Evolutionary conservation across 768 basidiomycete genomes (phyloP), one percentile per base, ranked within the genome.

Genomic region (Coprinopsis marcescibilis): DNA sequence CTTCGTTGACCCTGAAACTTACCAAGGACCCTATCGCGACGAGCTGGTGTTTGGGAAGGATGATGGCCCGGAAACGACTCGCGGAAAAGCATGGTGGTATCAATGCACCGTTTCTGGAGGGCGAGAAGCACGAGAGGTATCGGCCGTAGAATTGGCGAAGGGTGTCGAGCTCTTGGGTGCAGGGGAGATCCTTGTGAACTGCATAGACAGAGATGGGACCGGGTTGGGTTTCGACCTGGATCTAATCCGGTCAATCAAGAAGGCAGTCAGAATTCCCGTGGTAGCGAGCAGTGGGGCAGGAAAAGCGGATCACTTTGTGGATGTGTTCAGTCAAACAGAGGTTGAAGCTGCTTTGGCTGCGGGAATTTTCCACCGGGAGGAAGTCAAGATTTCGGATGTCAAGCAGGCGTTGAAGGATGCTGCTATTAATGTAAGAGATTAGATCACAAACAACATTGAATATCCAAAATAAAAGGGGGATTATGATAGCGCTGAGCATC

Each of bases 91-190:
- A 34, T 98, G 96, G 93, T 98, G 95, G 96, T 99, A 99, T 65
- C 92, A 94, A 61, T 98, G 96, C 65, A 98, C 96, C 10, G 88
- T 97, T 38, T 88, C 84, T 1, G 95, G 96, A 30, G 96, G 96
- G 12, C 82, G 96, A 24, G 87, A 92, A 61, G 54, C 71, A 19
- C 81, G 92, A 11, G 81, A 80, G 27, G 66, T 99, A 25, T 96
- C 95, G 12, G 95, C 83, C 34, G 80, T 90, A 17, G 83, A 98
- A 65, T 80, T 99, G n/a, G 90, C 88, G 14, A 72, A 80, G 48
- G 96, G 95, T 11, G 91, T 83, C n/a, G 91, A 96, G 62, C 62
- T 62, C 32, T 78, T 99, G 13, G 96, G 96, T 3, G 94, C 96
- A 0, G 96, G 96, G 3, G 96, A 99, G 66, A 81, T 98, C 52